A percentile compares a stretch with the other conserved stretches of the same genome.
Conservation (phyloP, 225 moss, liverwort and hornwort genomes). For the Antitrichia curtipendula region DNA sequence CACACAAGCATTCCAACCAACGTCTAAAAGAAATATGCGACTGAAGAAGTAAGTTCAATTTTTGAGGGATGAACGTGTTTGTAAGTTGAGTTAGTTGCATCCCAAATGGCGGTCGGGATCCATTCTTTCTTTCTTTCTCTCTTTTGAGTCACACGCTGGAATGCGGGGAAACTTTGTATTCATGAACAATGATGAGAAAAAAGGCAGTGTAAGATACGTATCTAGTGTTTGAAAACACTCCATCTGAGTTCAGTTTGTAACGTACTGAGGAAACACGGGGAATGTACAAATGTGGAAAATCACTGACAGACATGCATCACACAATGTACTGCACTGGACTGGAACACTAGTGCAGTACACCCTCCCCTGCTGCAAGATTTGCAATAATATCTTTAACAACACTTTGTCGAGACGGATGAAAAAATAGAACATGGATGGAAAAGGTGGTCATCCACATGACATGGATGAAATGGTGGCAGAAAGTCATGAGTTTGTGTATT, state of each 20-base stretch:
- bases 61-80: not conserved
- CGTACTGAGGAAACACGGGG: not conserved
- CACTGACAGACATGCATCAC: not conserved
- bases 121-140: no score
- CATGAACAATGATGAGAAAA: not conserved
- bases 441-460: not conserved
- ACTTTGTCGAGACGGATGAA: not conserved
- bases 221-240: not conserved
- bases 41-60: not conserved
- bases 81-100: no score
- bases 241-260: not conserved
- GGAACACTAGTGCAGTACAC: not conserved
- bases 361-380: not conserved
- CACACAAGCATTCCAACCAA: no score
- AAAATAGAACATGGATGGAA: not conserved
- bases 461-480: not conserved
- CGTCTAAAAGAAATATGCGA: not conserved
- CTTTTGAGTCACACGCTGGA: no score
- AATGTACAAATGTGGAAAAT: not conserved
- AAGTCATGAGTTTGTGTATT: not conserved
- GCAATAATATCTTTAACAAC: not conserved
- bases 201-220: not conserved
- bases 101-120: no score
- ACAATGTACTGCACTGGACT: no score
- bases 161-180: no score